Conservation (phyloP, 192 early-diverging fungal genomes). For the Coemansia sp. region DNA sequence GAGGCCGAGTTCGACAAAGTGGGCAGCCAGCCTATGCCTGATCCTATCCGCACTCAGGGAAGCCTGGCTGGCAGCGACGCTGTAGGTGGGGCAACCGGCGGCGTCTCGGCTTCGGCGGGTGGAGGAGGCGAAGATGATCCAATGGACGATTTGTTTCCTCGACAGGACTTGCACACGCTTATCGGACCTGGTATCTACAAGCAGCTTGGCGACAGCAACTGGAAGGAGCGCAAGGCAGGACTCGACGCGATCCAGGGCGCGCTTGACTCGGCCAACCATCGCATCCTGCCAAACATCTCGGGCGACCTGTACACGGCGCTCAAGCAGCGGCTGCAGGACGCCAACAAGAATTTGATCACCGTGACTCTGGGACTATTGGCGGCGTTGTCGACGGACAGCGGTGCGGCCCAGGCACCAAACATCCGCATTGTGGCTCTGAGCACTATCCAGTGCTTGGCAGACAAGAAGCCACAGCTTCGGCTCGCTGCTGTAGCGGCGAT, state of each 20-base stretch:
- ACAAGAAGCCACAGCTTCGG: slow-evolving; percentile 91
- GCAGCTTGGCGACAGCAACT: slow-evolving; percentile 69
- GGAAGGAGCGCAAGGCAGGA: slow-evolving; percentile 92
- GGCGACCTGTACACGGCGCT: slow-evolving; percentile 77
- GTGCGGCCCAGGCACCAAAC: slow-evolving; percentile 76
- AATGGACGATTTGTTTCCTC: slow-evolving; percentile 83
- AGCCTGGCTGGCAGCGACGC: slow-evolving; percentile 7
- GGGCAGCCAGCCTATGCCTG: slow-evolving; percentile 55
- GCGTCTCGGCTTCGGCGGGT: neutral
- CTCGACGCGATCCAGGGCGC: slow-evolving; percentile 79
- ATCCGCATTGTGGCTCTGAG: slow-evolving; percentile 67
- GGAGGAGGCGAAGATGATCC: slow-evolving; percentile 53
- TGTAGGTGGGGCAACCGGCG: neutral
- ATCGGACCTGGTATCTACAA: slow-evolving; percentile 62
- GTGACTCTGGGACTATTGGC: slow-evolving; percentile 80
- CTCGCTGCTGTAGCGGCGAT: slow-evolving; percentile 71
- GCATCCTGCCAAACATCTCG: slow-evolving; percentile 74
- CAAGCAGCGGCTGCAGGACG: slow-evolving; percentile 82
- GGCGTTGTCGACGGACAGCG: slow-evolving; percentile 75
- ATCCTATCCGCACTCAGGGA: slow-evolving; percentile 45
- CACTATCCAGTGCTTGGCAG: slow-evolving; percentile 73
- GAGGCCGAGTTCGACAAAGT: slow-evolving; percentile 95
- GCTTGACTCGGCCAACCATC: slow-evolving; percentile 74
- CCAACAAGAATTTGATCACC: slow-evolving; percentile 86
- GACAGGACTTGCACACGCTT: slow-evolving; percentile 72